Evolutionary conservation across 148 eudicot species (phyloP), one percentile per base, ranked within the genome.

Genomic region (Salicornia ramosissima): DNA sequence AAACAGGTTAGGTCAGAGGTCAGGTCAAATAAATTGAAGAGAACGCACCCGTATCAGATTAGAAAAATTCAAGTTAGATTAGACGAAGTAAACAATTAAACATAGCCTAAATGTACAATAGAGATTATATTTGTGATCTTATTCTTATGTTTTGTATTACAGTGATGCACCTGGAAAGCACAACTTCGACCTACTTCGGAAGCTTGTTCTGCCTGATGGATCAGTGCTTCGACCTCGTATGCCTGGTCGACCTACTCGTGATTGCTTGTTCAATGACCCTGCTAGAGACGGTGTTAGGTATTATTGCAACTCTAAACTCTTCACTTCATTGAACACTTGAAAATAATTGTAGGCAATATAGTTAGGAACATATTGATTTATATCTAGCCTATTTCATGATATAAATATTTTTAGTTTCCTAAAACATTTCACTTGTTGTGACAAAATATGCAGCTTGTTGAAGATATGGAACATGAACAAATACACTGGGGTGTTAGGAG

Each of bases 381-480:
- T 52, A n/a, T 54, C 14, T 8, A 26, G 59, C 4, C 59, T 54
- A 12, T 25, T 2, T 54, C 31, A 24, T 18, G 33, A 10, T 19
- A 39, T n/a, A 12, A 36, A 50, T 68, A 6, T 18, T 4, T 29
- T 49, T 19, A 49, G 4, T 26, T n/a, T n/a, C n/a, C n/a, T n/a
- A n/a, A n/a, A n/a, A 67, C 30, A 30, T 42, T 10, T 67, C 14
- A 42, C 25, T 46, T 59, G 0, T 0, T 25, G 25, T 31, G 49
- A 43, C 43, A 34, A 65, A 52, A 36, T n/a, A 71, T 82, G 74
- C 84, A 89, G 92, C 82, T 77, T 90, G 72, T 77, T 94, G 84
- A 94, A 94, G 85, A 90, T 94, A 70, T 94, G 98, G 98, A 94
- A 87, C 87, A 90, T 94, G 88, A 94, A 90, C 82, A 90, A 94